Evolutionary conservation across 345 rosid genomes (phyloP).

Genomic region (Citropsis articulata): DNA sequence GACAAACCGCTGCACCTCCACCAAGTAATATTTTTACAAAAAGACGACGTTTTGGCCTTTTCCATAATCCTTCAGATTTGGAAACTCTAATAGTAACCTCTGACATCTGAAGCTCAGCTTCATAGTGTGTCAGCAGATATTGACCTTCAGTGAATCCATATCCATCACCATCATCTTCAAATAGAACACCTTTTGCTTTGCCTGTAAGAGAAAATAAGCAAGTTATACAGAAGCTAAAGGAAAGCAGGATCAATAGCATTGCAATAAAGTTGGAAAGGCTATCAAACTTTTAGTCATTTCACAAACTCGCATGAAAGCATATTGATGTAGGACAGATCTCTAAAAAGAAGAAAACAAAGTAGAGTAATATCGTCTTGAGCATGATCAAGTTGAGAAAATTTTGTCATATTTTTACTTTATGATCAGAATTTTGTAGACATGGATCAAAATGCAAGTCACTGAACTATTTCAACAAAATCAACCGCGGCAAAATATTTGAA

Average conservation of each 20-base stretch:
- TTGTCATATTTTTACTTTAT: neutral
- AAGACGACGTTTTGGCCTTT: conserved; percentile 74
- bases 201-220: conserved; percentile 35
- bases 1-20: conserved; percentile 71
- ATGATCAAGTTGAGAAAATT: neutral
- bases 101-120: conserved; percentile 59
- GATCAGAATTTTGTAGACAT: neutral
- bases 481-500: neutral
- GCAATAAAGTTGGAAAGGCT: neutral
- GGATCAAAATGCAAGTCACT: neutral
- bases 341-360: neutral
- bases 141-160: conserved; percentile 65
- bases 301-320: neutral
- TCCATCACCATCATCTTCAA: conserved; percentile 92
- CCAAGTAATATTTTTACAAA: conserved; percentile 70
- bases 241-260: neutral
- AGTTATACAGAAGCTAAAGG: conserved; percentile 1
- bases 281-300: neutral
- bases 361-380: neutral
- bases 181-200: conserved; percentile 67
- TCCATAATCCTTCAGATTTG: conserved; percentile 71
- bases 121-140: conserved; percentile 60
- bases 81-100: conserved; percentile 58
- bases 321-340: neutral
- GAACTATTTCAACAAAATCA: no score